Conservation (phyloP, 768 basidiomycete species). For the Russula brevipes region DNA sequence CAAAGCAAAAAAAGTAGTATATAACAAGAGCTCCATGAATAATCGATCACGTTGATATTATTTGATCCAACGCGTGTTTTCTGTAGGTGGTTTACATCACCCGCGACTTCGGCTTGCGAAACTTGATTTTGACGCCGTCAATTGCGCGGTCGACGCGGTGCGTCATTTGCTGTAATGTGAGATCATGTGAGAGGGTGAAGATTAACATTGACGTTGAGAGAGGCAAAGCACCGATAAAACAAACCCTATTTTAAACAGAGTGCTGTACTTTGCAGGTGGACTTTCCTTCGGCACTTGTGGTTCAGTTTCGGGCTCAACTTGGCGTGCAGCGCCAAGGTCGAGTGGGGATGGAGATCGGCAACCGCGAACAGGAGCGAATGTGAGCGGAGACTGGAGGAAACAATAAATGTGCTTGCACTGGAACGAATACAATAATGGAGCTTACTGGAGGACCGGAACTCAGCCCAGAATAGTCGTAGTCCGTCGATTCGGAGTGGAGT, state of each 20-base stretch:
- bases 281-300: neutral
- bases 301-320: neutral
- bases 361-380: neutral
- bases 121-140: slow-evolving; percentile 12
- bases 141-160: slow-evolving; percentile 1
- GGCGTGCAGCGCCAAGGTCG: neutral
- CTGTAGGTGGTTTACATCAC: neutral
- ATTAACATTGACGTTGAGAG: neutral
- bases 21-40: neutral
- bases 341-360: neutral
- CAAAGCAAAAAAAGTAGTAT: neutral
- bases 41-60: neutral
- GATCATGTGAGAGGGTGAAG: neutral
- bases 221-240: neutral
- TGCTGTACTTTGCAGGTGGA: neutral
- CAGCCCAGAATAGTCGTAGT: neutral
- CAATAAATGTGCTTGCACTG: neutral
- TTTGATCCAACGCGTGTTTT: neutral
- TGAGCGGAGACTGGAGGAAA: slow-evolving; percentile 11
- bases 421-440: neutral
- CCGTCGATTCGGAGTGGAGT: slow-evolving; percentile 3
- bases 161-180: slow-evolving; percentile 3
- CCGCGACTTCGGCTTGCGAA: slow-evolving; percentile 6
- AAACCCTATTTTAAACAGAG: slow-evolving; percentile 2
- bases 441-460: slow-evolving; percentile 4